phyloP scores from a whole-genome alignment of 805 yeast genomes.

The Candida andamanensis region DNA sequence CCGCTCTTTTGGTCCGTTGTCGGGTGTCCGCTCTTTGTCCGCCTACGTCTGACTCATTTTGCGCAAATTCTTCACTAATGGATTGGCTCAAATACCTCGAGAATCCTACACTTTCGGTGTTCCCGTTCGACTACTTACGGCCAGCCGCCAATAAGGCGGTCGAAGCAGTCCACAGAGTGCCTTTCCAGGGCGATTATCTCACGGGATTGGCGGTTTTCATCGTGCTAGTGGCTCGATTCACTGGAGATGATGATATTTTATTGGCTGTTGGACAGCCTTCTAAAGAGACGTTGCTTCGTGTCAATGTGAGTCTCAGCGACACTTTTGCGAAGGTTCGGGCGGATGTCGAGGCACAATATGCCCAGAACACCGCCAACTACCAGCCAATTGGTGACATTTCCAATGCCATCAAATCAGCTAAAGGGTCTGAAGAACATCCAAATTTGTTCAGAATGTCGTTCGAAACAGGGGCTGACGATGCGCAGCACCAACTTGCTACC shows the following conservation, averaged over 20 bases:
- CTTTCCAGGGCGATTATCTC: conserved; percentile 30
- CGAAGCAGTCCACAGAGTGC: conserved; percentile 46
- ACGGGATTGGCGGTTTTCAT: conserved; percentile 63
- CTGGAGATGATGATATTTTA: conserved; percentile 94
- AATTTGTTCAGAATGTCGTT: conserved; percentile 58
- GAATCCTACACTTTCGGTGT: conserved; percentile 77
- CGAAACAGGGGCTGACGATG: conserved; percentile 43
- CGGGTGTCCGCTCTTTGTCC: too few species aligned
- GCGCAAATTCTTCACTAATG: too few species aligned
- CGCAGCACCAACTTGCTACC: conserved; percentile 39
- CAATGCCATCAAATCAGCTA: conserved; percentile 41
- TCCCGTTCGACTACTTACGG: conserved; percentile 83
- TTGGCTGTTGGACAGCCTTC: conserved; percentile 55
- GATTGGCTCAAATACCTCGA: conserved; percentile 65
- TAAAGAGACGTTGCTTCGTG: conserved; percentile 56
- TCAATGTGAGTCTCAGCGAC: conserved; percentile 50
- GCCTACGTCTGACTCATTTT: too few species aligned
- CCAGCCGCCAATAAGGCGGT: conserved; percentile 66
- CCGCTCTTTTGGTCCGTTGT: too few species aligned
- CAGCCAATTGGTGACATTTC: conserved; percentile 52
- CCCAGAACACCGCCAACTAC: conserved; percentile 32
- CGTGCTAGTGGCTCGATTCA: conserved; percentile 67
- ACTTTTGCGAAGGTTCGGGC: conserved; percentile 51
- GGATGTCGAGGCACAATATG: conserved; percentile 40
- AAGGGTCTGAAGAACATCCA: conserved; percentile 54